phyloP scores from a whole-genome alignment of 768 basidiomycete genomes.

The Leccinum broughii region DNA sequence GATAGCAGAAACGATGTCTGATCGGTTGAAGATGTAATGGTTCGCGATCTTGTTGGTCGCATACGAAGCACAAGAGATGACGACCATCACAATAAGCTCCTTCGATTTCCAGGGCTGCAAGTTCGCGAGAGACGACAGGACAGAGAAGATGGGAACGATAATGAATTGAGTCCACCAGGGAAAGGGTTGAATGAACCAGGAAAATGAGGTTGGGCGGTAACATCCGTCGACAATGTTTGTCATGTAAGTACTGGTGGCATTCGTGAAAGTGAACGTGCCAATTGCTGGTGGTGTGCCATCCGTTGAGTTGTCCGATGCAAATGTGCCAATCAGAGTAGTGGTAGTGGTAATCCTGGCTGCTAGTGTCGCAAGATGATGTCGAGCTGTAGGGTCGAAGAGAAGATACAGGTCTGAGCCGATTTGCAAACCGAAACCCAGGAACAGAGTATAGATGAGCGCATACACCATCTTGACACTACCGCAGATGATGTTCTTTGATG shows the following conservation, averaged over 20 bases:
- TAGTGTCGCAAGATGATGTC: constrained; percentile 53
- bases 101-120: constrained; percentile 71
- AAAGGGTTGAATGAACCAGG: constrained; percentile 83
- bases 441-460: constrained; percentile 83
- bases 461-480: constrained; percentile 89
- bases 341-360: constrained; percentile 50
- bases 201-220: constrained; percentile 59
- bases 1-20: constrained; percentile 82
- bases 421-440: constrained; percentile 81
- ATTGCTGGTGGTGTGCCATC: constrained; percentile 45
- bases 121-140: constrained; percentile 72
- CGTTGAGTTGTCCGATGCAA: constrained; percentile 55
- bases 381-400: constrained; percentile 60
- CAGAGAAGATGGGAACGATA: constrained; percentile 75
- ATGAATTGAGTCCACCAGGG: constrained; percentile 76
- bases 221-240: constrained; percentile 65
- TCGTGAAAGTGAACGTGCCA: constrained; percentile 70
- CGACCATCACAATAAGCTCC: constrained; percentile 79
- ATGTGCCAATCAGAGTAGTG: constrained; percentile 61
- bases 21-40: constrained; percentile 81
- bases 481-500: constrained; percentile 82
- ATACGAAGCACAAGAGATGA: constrained; percentile 79
- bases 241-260: constrained; percentile 45
- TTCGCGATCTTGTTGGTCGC: constrained; percentile 81
- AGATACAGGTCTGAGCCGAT: constrained; percentile 82